These are phyloP conservation scores for Colletotrichum sp. DNA, from an alignment of 2,329 filamentous ascomycete species.

Conservation along the genomic window DNA sequence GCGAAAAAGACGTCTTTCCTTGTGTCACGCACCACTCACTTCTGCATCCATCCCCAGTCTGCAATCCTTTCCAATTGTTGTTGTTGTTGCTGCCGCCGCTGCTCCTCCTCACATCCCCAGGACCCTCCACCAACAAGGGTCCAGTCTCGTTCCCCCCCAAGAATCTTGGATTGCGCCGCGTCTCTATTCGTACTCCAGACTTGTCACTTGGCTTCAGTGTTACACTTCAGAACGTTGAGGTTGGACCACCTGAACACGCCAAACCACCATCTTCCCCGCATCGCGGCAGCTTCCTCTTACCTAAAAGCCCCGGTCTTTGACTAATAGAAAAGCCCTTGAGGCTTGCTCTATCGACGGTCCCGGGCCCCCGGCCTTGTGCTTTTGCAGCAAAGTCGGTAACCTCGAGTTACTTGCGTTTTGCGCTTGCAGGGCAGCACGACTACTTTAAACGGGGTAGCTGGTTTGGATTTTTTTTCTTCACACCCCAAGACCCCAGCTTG, in stretches of 20 bases:
- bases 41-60: not conserved
- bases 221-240: conserved; percentile 16
- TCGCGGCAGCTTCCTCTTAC: conserved; percentile 46
- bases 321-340: conserved; percentile 46
- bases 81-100: not conserved
- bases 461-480: not conserved
- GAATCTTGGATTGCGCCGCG: not conserved
- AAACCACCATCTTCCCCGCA: conserved; percentile 43
- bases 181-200: conserved; percentile 20
- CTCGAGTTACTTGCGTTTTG: not conserved
- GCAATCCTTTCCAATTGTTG: not conserved
- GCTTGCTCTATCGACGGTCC: conserved; percentile 9
- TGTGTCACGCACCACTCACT: conserved; percentile 28
- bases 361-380: conserved; percentile 20
- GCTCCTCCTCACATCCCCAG: not conserved
- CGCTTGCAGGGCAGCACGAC: not conserved
- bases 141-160: not conserved
- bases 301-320: conserved; percentile 48
- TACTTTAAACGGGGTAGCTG: not conserved
- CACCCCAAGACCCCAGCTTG: not conserved
- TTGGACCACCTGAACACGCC: conserved; percentile 20
- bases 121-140: not conserved
- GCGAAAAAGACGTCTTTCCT: conserved; percentile 21
- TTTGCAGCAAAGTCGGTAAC: not conserved
- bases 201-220: not conserved